phyloP scores from a whole-genome alignment of 2,329 filamentous ascomycete genomes.

The Penicillium sp. region DNA sequence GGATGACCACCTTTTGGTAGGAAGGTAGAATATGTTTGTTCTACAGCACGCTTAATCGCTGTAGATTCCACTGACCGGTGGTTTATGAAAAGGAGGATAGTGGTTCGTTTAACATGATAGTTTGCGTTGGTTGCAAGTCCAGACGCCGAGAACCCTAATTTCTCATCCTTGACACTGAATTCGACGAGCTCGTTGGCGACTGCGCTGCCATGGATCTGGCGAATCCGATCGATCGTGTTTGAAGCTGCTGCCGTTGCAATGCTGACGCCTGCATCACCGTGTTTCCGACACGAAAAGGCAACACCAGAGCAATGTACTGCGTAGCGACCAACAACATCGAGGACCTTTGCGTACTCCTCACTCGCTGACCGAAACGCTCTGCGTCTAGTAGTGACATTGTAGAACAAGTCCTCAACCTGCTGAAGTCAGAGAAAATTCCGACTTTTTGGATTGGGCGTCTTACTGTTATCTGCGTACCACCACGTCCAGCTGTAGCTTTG shows the following conservation, averaged over 20 bases:
- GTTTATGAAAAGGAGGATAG: slow-evolving; percentile 91
- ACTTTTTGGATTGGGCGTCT: slow-evolving; percentile 18
- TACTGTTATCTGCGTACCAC: slow-evolving; percentile 89
- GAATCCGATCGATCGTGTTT: slow-evolving; percentile 78
- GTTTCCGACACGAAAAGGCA: slow-evolving; percentile 95
- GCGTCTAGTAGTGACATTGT: slow-evolving; percentile 88
- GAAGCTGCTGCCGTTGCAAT: slow-evolving; percentile 78
- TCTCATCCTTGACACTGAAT: slow-evolving; percentile 72
- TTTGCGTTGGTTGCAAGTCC: slow-evolving; percentile 92
- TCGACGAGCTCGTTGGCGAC: slow-evolving; percentile 88
- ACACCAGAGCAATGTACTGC: slow-evolving; percentile 91
- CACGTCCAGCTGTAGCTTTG: slow-evolving; percentile 83
- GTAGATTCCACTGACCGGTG: slow-evolving; percentile 91
- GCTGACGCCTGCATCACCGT: slow-evolving; percentile 82
- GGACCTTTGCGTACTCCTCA: slow-evolving; percentile 97
- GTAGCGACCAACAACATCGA: slow-evolving; percentile 92
- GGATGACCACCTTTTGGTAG: slow-evolving; percentile 93
- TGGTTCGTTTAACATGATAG: slow-evolving; percentile 89
- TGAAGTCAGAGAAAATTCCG: neutral
- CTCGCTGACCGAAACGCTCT: slow-evolving; percentile 88
- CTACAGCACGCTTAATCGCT: slow-evolving; percentile 84
- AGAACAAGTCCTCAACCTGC: slow-evolving; percentile 90
- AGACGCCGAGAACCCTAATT: slow-evolving; percentile 81
- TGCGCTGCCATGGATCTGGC: slow-evolving; percentile 81
- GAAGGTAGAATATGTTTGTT: slow-evolving; percentile 86